A percentile compares a stretch with the other conserved stretches of the same genome.
Evolutionary conservation across 208 protist genomes (phyloP).

Genomic region (Trypanosoma mega): DNA sequence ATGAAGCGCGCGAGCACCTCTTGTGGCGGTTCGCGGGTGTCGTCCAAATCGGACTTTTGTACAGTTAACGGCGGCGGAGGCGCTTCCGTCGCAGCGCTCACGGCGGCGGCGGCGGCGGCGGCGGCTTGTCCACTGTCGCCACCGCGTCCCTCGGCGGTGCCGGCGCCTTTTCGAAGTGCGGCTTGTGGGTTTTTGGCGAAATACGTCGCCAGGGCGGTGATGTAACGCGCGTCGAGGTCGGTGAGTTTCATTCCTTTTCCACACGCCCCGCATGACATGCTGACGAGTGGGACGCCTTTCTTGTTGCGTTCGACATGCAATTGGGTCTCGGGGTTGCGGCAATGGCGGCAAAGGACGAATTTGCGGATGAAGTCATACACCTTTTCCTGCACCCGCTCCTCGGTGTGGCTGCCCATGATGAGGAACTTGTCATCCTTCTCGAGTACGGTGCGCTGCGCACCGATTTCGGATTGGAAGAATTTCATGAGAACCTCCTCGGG

Average conservation of each 20-base stretch:
- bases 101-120: constrained; percentile 22
- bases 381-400: constrained; percentile 80
- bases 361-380: constrained; percentile 85
- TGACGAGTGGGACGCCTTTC: constrained; percentile 43
- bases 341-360: constrained; percentile 88
- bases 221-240: constrained; percentile 44
- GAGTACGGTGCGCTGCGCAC: constrained; percentile 74
- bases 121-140: constrained; percentile 24
- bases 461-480: constrained; percentile 87
- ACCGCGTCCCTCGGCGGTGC: constrained; percentile 28
- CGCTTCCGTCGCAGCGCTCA: constrained; percentile 12
- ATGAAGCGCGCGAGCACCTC: constrained; percentile 42
- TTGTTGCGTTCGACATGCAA: constrained; percentile 48
- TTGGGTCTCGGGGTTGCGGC: constrained; percentile 87
- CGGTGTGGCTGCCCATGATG: constrained; percentile 79
- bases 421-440: constrained; percentile 88
- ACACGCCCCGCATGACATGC: constrained; percentile 74
- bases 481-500: constrained; percentile 89
- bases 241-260: constrained; percentile 46
- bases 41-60: constrained; percentile 29
- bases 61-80: constrained; percentile 22
- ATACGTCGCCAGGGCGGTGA: constrained; percentile 59
- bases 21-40: constrained; percentile 29
- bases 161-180: constrained; percentile 29
- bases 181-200: constrained; percentile 72